Evolutionary conservation across 352 stramenopile species (phyloP), one percentile per base, ranked within the genome.

Genomic region (Globisporangium radiosum): DNA sequence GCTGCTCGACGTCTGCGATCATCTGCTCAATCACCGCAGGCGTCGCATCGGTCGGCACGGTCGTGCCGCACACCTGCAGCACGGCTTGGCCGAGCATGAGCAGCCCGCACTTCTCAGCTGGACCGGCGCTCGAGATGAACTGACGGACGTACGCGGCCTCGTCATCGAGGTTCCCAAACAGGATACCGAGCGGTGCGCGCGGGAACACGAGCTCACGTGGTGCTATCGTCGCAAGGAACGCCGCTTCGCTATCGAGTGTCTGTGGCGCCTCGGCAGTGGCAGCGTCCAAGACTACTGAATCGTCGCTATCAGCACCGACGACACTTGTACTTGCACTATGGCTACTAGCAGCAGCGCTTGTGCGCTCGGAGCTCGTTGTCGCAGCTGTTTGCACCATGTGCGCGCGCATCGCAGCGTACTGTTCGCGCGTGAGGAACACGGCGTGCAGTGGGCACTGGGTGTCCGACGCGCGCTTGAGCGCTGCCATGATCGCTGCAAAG

Each of bases 161-260:
- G 48, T 94, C 85, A 25, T 88, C 78, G 73, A 81, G 81, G 58
- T 90, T 92, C 33, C 85, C 82, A 70, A 94, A 94, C 47, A 91
- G 63, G 38, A 94, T 90, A 5, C 85, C 85, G 0, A 94, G 62
- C 33, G 85, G 85, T 5, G 76, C 54, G 19, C 81, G 81, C 4
- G 75, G 72, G 33, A 94, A 92, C 47, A 75, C 57, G 15, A 94
- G 66, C 47, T 84, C 82, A 25, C 78, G 87, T 36, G 61, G 69
- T 50, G 55, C 50, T 36, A 65, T 60, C 9, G 49, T 60, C 15
- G 62, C 52, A 10, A 75, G 50, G 2, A 69, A 68, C 15, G 66
- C 59, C 3, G 50, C 60, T 11, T 57, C 53, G 39, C 47, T 49
- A 4, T 60, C 56, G 9, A 15, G 54, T 10, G 44, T 36, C 52